Conservation (phyloP, 1,139 yeast genomes). For the Hanseniaspora gamundiae region DNA sequence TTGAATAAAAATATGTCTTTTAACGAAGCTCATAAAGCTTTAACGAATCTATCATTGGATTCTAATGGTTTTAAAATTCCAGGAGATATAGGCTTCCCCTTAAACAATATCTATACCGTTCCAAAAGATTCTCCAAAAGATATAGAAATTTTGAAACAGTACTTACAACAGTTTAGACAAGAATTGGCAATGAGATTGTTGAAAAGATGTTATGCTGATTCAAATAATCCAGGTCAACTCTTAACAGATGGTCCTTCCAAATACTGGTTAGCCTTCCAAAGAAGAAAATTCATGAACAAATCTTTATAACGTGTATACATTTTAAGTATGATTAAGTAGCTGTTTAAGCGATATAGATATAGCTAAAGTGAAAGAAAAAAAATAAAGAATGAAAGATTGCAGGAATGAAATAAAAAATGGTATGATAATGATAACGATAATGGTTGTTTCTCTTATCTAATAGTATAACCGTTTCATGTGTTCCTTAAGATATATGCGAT, state of each 20-base stretch:
- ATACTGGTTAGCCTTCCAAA: slow-evolving; percentile 91
- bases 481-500: no score
- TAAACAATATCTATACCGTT: slow-evolving; percentile 61
- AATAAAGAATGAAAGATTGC: no score
- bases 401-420: no score
- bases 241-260: slow-evolving; percentile 41
- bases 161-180: slow-evolving; percentile 87
- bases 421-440: no score
- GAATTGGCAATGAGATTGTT: slow-evolving; percentile 77
- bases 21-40: slow-evolving; percentile 58
- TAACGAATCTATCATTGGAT: slow-evolving; percentile 79
- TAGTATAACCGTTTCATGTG: no score
- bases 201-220: slow-evolving; percentile 55
- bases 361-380: no score
- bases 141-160: slow-evolving; percentile 59
- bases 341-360: no score
- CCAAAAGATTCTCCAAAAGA: slow-evolving; percentile 45
- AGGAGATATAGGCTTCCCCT: slow-evolving; percentile 89
- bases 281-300: slow-evolving; percentile 92
- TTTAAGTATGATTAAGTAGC: no score
- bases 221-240: slow-evolving; percentile 18
- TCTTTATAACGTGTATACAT: slow-evolving; percentile 23
- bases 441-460: no score
- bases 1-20: slow-evolving; percentile 35
- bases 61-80: slow-evolving; percentile 63